These are phyloP conservation scores for Laguncularia racemosa DNA, from an alignment of 345 rosid genomes.

Conservation along the genomic window DNA sequence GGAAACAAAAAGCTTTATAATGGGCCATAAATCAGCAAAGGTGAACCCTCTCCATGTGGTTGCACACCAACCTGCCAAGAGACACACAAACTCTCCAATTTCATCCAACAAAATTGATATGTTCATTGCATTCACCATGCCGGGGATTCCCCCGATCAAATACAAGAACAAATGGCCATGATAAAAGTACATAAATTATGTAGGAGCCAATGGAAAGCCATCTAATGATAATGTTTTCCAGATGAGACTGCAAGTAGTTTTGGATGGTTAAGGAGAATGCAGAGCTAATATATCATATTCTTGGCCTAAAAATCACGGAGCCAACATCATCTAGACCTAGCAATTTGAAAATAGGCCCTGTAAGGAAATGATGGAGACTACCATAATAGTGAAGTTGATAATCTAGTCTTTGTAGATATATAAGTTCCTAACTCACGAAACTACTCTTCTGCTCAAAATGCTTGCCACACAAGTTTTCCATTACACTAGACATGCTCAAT, in stretches of 20 bases:
- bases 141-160: constrained; percentile 12
- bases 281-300: too few species aligned
- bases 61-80: constrained; percentile 18
- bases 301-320: too few species aligned
- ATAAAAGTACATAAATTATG: neutral
- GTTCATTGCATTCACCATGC: constrained; percentile 11
- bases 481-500: too few species aligned
- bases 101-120: constrained; percentile 7
- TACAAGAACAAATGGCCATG: neutral
- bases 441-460: too few species aligned
- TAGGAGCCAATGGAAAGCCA: neutral
- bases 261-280: neutral
- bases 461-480: too few species aligned
- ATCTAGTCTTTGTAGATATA: too few species aligned
- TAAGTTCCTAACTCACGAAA: too few species aligned
- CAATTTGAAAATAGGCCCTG: too few species aligned
- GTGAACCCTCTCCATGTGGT: constrained; percentile 19
- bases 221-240: neutral
- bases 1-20: constrained; percentile 21
- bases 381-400: too few species aligned
- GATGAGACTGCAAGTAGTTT: neutral
- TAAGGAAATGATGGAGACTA: too few species aligned
- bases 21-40: constrained; percentile 16
- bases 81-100: constrained; percentile 5
- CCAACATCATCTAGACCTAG: too few species aligned